Base-by-base conservation (phyloP, 495 filamentous ascomycete species). In the Hypomontagnella monticulosa region DNA sequence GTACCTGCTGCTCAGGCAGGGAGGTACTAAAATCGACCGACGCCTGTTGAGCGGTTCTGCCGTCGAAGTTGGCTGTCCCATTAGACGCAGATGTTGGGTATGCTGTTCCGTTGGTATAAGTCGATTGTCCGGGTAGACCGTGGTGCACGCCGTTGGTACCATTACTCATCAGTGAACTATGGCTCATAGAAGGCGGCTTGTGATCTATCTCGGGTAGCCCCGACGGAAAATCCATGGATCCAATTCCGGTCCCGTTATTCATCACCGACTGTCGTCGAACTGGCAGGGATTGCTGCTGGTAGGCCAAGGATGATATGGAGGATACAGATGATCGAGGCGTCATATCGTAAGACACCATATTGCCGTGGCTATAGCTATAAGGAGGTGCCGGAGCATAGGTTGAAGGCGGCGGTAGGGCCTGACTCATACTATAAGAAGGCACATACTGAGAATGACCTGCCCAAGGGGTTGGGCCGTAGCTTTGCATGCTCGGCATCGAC, bases 401-500 rank as follows among this genome's bases (percentile, higher is more conserved):
- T 0, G 20, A 38, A 10, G 57, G 64, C n/a, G 64, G 52, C 3
- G 64, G 64, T 10, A 62, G 32, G 0, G 46, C 19, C 15, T 41
- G 51, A 4, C 10, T 18, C 52, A 62, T 48, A 18, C 11, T 32
- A 32, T 53, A 61, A 16, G 50, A 11, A 4, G 36, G 12, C 16
- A 30, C 23, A 14, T 68, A 62, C 23, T 48, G 52, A 8, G 34
- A 43, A 5, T 46, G 5, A 10, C 34, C 18, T 23, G 33, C 12
- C 48, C 53, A 58, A 16, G 18, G n/a, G 2, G 59, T 12, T 11
- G 32, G 50, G 2, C 18, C 38, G 33, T 37, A 60, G 16, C 7
- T 20, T 7, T 51, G 19, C 40, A 63, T 50, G 14, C 34, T 58
- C 3, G 65, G 65, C 65, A 64, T 56, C 15, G 60, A 63, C 54